Conservation (phyloP, 805 yeast genomes). For the Candida broadrunensis region DNA sequence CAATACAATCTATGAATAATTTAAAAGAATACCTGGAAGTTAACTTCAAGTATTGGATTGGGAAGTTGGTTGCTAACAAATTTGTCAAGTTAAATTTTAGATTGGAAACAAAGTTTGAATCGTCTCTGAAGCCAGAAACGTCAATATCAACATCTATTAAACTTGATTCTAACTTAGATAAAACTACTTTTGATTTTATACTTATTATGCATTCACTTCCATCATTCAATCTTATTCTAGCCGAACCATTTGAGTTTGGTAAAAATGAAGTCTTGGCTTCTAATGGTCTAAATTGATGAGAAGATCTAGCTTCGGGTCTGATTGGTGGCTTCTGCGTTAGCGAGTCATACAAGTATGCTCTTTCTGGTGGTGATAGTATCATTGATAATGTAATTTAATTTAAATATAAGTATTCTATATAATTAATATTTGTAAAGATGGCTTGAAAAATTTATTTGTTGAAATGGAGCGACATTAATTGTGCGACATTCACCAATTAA, state of each 20-base stretch:
- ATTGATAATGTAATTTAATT: conserved; percentile 22
- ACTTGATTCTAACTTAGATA: conserved; percentile 35
- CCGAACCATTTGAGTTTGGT: conserved; percentile 89
- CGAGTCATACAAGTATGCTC: conserved; percentile 74
- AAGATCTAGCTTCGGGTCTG: conserved; percentile 83
- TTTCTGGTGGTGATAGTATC: conserved; percentile 74
- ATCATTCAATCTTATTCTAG: conserved; percentile 79
- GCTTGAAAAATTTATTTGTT: background rate
- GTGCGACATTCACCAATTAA: background rate
- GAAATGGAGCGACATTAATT: background rate
- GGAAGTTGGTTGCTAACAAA: conserved; percentile 51
- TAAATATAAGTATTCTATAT: no score
- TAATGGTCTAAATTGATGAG: conserved; percentile 77
- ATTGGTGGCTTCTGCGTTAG: conserved; percentile 55
- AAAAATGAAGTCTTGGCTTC: conserved; percentile 79
- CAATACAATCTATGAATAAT: conserved; percentile 74
- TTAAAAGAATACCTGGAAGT: conserved; percentile 76
- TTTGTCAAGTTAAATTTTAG: conserved; percentile 61
- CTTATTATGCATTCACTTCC: conserved; percentile 95
- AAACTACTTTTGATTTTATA: conserved; percentile 78
- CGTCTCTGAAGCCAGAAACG: conserved; percentile 77
- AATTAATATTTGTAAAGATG: no score
- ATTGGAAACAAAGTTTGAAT: conserved; percentile 63
- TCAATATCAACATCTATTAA: conserved; percentile 77
- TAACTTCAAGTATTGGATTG: conserved; percentile 50